phyloP scores from a whole-genome alignment of 1,284 basidiomycete genomes.

The Sanghuangporus sanghuang region DNA sequence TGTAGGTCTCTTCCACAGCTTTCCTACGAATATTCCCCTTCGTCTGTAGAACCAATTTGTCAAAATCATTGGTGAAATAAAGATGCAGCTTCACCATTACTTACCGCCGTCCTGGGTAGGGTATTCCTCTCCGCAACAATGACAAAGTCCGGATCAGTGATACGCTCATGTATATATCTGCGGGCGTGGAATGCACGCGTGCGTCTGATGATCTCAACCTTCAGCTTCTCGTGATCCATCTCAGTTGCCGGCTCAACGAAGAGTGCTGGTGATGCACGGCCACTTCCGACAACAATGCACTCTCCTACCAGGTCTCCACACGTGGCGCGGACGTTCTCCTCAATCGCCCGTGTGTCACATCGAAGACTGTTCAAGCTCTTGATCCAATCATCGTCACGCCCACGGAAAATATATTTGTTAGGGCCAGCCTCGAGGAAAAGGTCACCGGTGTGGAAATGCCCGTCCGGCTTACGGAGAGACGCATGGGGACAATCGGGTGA shows the following conservation, averaged over 20 bases:
- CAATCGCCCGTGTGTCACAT: slow-evolving; percentile 69
- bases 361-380: slow-evolving; percentile 68
- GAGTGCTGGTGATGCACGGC: slow-evolving; percentile 60
- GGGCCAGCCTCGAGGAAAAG: slow-evolving; percentile 56
- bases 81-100: neutral
- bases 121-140: slow-evolving; percentile 49
- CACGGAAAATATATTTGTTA: slow-evolving; percentile 55
- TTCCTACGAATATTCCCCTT: slow-evolving; percentile 66
- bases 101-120: slow-evolving; percentile 50
- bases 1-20: slow-evolving; percentile 56
- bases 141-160: slow-evolving; percentile 48
- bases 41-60: slow-evolving; percentile 27
- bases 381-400: slow-evolving; percentile 75
- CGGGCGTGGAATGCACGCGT: slow-evolving; percentile 58
- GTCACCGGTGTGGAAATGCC: slow-evolving; percentile 71
- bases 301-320: slow-evolving; percentile 52
- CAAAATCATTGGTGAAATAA: neutral
- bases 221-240: slow-evolving; percentile 46
- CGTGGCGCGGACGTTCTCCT: slow-evolving; percentile 56
- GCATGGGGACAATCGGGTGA: slow-evolving; percentile 62
- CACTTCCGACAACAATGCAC: slow-evolving; percentile 62
- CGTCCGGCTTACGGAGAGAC: slow-evolving; percentile 51
- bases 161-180: slow-evolving; percentile 64
- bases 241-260: slow-evolving; percentile 56
- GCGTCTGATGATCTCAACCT: slow-evolving; percentile 59